Evolutionary conservation across 2,329 filamentous ascomycete genomes (phyloP), one percentile per base, ranked within the genome.

Genomic region (Ploettnerulaceae sp.): DNA sequence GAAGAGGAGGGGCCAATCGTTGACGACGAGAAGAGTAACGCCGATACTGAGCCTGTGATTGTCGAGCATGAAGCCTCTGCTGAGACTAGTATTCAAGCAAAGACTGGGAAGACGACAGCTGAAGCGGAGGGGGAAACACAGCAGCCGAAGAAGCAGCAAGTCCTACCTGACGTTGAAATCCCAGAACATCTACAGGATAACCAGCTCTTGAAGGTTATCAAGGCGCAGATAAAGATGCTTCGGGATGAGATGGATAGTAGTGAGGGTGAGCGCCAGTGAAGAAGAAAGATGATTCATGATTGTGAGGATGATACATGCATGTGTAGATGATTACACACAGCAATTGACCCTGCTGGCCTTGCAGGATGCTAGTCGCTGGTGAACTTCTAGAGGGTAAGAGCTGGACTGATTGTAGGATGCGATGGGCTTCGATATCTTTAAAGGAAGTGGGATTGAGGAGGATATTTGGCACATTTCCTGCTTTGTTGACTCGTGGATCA

Each of bases 21-120:
- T 70, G 42, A 77, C 81, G 52, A 76, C 76, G 69, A 76, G 73
- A 60, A 76, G 81, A 64, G 68, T 24, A 39, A n/a, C 7, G 40
- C 18, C 25, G 32, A 33, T 47, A 43, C 40, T 4, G 48, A 49
- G 14, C 45, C 40, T n/a, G 45, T 43, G 3, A 38, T 54, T 3
- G 29, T 53, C 4, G 49, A 51, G 21, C 39, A 41, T 3, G 40
- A 43, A 8, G 3, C 20, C 14, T 20, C 25, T 20, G 32, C 21
- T 7, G 31, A 18, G 21, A 43, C 28, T 4, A 11, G 12, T 18
- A 5, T 21, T 7, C 15, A n/a, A 7, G 21, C 8, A 7, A 21
- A 33, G 2, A 12, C 15, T 7, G 14, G 31, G 5, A 17, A 33
- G n/a, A 43, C 32, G 8, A 20, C 29, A 15, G n/a, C 5, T 7